phyloP scores from a whole-genome alignment of 371 early-diverging fungal species.

The Choanephora cucurbitarum region DNA sequence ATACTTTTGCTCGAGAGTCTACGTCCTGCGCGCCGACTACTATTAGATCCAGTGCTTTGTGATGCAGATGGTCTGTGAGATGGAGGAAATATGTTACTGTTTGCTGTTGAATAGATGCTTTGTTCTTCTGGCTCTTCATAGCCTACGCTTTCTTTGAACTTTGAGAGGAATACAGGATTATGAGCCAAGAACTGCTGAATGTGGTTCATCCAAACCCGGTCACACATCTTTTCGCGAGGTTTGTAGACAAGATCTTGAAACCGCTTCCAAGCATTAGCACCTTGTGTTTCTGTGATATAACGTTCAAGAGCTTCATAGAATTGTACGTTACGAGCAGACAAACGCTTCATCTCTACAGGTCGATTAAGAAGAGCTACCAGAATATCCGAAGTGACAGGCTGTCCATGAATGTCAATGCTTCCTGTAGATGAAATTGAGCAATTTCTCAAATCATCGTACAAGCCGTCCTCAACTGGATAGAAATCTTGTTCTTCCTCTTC shows the following conservation, averaged over 20 bases:
- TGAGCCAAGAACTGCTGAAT: conserved; percentile 34
- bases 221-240: conserved; percentile 41
- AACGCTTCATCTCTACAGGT: conserved; percentile 37
- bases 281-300: conserved; percentile 46
- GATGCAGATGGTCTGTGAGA: conserved; percentile 11
- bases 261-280: conserved; percentile 35
- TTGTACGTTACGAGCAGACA: conserved; percentile 29
- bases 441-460: conserved; percentile 10
- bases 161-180: conserved; percentile 47
- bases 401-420: conserved; percentile 39
- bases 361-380: conserved; percentile 45
- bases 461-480: not conserved
- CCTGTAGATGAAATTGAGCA: conserved; percentile 22
- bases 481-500: conserved; percentile 11
- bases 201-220: conserved; percentile 42
- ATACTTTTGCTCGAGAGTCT: conserved; percentile 20
- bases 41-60: conserved; percentile 13
- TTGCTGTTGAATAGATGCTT: not conserved
- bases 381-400: conserved; percentile 33
- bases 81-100: not conserved
- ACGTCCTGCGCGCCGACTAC: conserved; percentile 14
- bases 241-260: conserved; percentile 40
- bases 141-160: conserved; percentile 49
- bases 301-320: conserved; percentile 38
- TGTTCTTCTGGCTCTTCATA: conserved; percentile 25